phyloP scores from a whole-genome alignment of 148 eudicot species.

The Rhododendron mucronatum region DNA sequence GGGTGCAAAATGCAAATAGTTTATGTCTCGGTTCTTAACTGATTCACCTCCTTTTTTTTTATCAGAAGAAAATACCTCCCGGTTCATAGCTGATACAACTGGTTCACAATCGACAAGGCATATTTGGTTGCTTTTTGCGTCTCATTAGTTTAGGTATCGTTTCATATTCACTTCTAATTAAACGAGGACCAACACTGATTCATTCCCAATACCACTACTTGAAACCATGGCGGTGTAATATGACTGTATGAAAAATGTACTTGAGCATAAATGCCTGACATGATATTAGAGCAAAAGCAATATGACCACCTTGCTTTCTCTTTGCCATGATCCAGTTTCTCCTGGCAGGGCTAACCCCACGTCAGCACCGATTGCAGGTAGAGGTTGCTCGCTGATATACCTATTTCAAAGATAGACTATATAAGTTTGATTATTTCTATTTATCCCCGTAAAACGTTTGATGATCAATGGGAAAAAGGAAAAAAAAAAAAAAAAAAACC shows the following conservation, averaged over 20 bases:
- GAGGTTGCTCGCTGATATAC: conserved; percentile 33
- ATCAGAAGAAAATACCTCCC: not conserved
- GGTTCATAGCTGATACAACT: not conserved
- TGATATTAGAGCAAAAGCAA: not conserved
- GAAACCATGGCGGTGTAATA: not conserved
- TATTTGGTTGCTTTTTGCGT: not conserved
- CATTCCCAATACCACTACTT: not conserved
- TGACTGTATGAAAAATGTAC: not conserved
- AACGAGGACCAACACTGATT: not conserved
- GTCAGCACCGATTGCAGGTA: conserved; percentile 56
- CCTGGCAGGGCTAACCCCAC: conserved; percentile 89
- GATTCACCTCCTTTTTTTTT: not conserved
- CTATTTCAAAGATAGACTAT: conserved; percentile 17
- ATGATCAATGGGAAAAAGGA: not conserved
- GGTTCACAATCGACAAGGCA: not conserved
- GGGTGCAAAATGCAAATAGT: not conserved
- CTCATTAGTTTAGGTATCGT: not conserved
- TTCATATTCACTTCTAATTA: not conserved
- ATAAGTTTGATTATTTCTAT: not conserved
- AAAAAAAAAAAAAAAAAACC: not conserved
- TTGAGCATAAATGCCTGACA: not conserved
- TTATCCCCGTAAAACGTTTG: not conserved
- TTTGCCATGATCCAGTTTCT: conserved; percentile 87
- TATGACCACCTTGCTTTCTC: conserved; percentile 77
- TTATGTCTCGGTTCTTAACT: not conserved